Evolutionary conservation across 2,329 filamentous ascomycete species (phyloP), one percentile per base, ranked within the genome.

Genomic region (Pseudocercospora musae): DNA sequence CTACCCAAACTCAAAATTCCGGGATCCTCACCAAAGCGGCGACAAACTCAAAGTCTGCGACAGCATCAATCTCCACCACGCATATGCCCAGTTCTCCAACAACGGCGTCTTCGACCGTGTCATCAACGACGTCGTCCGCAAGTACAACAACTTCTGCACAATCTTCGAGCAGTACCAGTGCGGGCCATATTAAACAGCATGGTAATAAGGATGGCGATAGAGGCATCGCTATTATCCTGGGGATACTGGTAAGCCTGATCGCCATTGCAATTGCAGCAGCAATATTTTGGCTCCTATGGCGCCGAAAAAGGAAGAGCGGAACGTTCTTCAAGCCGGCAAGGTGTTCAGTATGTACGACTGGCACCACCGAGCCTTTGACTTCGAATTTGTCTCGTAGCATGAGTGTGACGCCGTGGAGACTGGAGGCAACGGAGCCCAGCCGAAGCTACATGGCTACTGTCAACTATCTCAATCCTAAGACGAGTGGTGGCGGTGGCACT

Each of bases 281-380:
- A 2, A 55, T 60, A 8, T 52, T 63, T 13, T 54, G 40, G 11
- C 42, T 53, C 9, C 25, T 56, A n/a, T 63, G 61, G 57, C 53
- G 50, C 1, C 56, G 61, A 29, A 63, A 63, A 40, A 42, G 33
- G 29, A 31, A 53, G 40, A 57, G 52, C 18, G 61, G 61, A 23
- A 29, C 29, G 21, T 63, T 53, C 46, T 63, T 63, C 52, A 63
- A 60, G 20, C 56, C 57, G 18, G 57, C 57, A 21, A 57, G 57
- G 52, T 59, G 57, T 46, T 50, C 61, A 27, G 57, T 57, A n/a
- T 57, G 57, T 48, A 55, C 44, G n/a, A 37, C 53, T 18, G 44
- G 50, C 21, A 20, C 55, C 13, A 29, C 60, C 10, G 29, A 50
- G 15, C 56, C 57, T 18, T n/a, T 57, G n/a, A 46, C 40, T 33